Evolutionary conservation across 2,329 filamentous ascomycete genomes (phyloP), one percentile per base, ranked within the genome.

Genomic region (Colletotrichum orchidophilum): DNA sequence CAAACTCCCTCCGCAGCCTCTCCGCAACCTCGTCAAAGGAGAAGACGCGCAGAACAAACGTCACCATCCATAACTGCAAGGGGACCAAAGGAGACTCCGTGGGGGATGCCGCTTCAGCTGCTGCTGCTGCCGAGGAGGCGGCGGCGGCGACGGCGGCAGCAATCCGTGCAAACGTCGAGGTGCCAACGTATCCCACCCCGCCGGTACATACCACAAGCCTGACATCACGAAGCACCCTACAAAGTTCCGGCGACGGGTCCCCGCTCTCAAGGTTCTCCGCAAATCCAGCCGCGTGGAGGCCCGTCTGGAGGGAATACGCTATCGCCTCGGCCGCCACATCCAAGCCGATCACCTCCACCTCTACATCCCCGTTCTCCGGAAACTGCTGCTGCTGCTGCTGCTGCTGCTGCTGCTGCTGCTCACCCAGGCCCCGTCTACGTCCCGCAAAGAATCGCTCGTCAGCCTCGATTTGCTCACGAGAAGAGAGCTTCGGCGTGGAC

Each of bases 11-110:
- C 52, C 46, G 18, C 54, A 70, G 27, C 18, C 18, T 11, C 4
- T 24, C 42, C 3, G 62, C 33, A 18, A 66, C 33, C 12, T 49
- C 66, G 2, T 66, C 27, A 35, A 70, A 70, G n/a, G 31, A 52
- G n/a, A 66, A 70, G 3, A 70, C 66, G 11, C 66, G 24, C 26
- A 70, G 27, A 8, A 70, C 66, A 26, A 66, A 70, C 1, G 62
- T 66, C 5, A 55, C 62, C 33, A 70, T 60, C 66, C 66, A 70
- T 5, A 70, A 5, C 26, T 35, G 15, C 1, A 26, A 33, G 0
- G 65, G n/a, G n/a, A n/a, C n/a, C n/a, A n/a, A n/a, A n/a, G n/a
- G n/a, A n/a, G n/a, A n/a, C n/a, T n/a, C n/a, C n/a, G n/a, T n/a
- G n/a, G n/a, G n/a, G n/a, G n/a, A n/a, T n/a, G 39, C 24, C 39